Percentiles rank a stretch among this genome's conserved stretches.
Conservation (phyloP, 257 asterid species). For the Jacaranda mimosifolia region DNA sequence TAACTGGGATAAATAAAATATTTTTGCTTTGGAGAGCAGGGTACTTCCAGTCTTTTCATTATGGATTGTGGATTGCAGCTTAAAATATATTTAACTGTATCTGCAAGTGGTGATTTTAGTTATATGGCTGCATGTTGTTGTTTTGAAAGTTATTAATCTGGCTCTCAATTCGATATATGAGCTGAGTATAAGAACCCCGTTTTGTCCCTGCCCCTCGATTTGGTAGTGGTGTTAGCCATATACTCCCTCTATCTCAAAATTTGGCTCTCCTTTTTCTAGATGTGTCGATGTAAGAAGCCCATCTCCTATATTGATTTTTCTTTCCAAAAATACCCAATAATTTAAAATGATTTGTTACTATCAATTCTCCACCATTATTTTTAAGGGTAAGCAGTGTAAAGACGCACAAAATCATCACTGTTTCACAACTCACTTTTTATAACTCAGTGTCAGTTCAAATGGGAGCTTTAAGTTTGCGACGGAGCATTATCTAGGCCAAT, state of each 20-base stretch:
- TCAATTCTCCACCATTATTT: not conserved
- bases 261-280: not conserved
- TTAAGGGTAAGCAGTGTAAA: not conserved
- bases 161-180: too few species aligned
- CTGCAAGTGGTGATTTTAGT: slow-evolving; percentile 22
- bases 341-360: not conserved
- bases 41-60: slow-evolving; percentile 15
- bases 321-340: not conserved
- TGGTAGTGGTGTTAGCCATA: not conserved
- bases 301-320: not conserved
- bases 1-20: slow-evolving; percentile 14
- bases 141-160: not conserved
- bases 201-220: not conserved
- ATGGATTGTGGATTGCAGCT: slow-evolving; percentile 22
- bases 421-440: not conserved
- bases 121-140: slow-evolving; percentile 21
- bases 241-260: not conserved
- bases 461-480: slow-evolving; percentile 21
- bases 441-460: slow-evolving; percentile 13
- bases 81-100: not conserved
- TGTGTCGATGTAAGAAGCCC: not conserved
- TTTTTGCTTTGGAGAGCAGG: slow-evolving; percentile 7
- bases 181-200: too few species aligned
- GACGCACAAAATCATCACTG: slow-evolving; percentile 13
- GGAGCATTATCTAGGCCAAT: not conserved